phyloP scores from a whole-genome alignment of 2,329 filamentous ascomycete genomes.

The Sporothrix euskadiensis region DNA sequence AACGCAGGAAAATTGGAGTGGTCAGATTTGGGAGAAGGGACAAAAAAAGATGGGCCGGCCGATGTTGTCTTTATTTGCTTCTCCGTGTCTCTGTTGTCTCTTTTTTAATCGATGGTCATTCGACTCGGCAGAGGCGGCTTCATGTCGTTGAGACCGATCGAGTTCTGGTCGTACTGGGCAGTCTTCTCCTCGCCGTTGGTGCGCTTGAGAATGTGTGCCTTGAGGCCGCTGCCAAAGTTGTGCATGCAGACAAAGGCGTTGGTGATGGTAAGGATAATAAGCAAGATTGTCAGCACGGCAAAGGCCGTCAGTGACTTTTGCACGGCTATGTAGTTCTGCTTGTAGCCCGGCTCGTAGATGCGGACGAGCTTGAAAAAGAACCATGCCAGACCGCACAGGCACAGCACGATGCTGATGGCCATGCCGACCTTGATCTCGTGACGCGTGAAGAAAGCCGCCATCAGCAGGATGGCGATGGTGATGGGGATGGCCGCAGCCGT shows the following conservation, averaged over 20 bases:
- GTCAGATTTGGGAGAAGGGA: neutral
- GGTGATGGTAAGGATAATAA: conserved; percentile 84
- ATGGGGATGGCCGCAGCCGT: conserved; percentile 89
- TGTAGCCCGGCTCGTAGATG: conserved; percentile 74
- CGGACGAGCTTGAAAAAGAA: conserved; percentile 98
- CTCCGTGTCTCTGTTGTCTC: neutral
- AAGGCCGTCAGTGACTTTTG: conserved; percentile 88
- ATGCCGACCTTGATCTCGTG: conserved; percentile 80
- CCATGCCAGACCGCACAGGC: conserved; percentile 86
- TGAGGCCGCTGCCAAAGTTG: conserved; percentile 89
- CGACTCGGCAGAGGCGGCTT: conserved; percentile 56
- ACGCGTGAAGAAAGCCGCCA: conserved; percentile 81
- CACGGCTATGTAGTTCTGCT: conserved; percentile 70
- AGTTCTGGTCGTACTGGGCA: conserved; percentile 50
- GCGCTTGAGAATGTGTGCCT: conserved; percentile 71
- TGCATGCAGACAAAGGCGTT: conserved; percentile 84
- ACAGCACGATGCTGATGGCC: conserved; percentile 75
- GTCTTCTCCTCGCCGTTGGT: conserved; percentile 53
- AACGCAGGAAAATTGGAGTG: neutral
- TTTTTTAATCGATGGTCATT: conserved; percentile 62
- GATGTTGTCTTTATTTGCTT: neutral
- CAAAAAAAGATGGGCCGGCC: conserved; percentile 4
- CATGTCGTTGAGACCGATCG: conserved; percentile 58
- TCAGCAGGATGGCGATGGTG: conserved; percentile 83
- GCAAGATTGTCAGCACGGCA: conserved; percentile 84